Percentiles rank a stretch among this genome's conserved stretches.
Conservation (phyloP, 441 rosid genomes). For the Brassica hybrid region DNA sequence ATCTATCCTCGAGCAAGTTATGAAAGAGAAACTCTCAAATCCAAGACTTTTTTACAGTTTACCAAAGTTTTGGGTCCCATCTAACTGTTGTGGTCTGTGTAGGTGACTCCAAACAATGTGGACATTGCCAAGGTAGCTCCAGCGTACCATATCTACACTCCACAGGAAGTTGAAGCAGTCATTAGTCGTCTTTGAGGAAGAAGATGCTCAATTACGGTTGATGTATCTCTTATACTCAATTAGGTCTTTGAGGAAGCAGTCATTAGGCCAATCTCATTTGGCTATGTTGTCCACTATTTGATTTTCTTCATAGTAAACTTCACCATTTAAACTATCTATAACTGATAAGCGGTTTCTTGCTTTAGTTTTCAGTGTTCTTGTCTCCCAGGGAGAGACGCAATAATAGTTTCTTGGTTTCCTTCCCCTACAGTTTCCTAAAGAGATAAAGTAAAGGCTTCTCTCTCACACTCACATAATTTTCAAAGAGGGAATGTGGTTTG, state of each 20-base stretch:
- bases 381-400: too few relatives aligned
- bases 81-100: constrained; percentile 15
- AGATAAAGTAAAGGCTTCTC: too few relatives aligned
- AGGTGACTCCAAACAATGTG: constrained; percentile 97
- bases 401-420: too few relatives aligned
- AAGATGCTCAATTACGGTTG: constrained; percentile 15
- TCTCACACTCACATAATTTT: too few relatives aligned
- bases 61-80: neutral
- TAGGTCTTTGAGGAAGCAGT: too few relatives aligned
- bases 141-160: constrained; percentile 87
- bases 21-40: constrained; percentile 69
- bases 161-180: constrained; percentile 93
- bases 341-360: too few relatives aligned
- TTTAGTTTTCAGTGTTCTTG: too few relatives aligned
- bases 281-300: too few relatives aligned
- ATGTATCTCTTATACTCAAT: neutral
- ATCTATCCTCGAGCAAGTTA: constrained; percentile 94
- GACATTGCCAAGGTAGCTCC: constrained; percentile 95
- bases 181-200: constrained; percentile 67
- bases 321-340: too few relatives aligned
- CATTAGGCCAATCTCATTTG: too few relatives aligned
- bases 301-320: too few relatives aligned
- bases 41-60: neutral
- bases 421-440: too few relatives aligned
- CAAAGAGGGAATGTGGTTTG: neutral